These are phyloP conservation scores for Saccharomycopsis javanensis DNA, from an alignment of 805 yeast genomes.

Conservation along the genomic window DNA sequence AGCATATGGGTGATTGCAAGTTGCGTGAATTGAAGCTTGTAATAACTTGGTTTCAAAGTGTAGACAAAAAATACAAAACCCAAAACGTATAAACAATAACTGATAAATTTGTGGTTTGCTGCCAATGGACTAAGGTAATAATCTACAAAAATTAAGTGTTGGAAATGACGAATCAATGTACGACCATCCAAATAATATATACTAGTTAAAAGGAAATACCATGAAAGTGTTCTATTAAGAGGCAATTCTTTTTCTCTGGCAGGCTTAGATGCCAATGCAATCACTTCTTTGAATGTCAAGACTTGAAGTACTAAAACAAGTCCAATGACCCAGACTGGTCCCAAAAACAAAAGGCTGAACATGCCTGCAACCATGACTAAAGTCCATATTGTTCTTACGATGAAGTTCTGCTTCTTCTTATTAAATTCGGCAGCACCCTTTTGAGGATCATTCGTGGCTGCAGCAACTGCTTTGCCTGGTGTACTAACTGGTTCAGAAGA, in stretches of 20 bases:
- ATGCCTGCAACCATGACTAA: constrained; percentile 78
- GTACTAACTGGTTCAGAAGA: neutral
- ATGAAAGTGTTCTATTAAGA: constrained; percentile 71
- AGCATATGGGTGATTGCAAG: constrained; percentile 93
- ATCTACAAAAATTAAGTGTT: constrained; percentile 41
- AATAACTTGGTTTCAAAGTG: constrained; percentile 79
- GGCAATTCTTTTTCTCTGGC: constrained; percentile 77
- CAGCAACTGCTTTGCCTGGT: neutral
- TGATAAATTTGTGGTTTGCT: constrained; percentile 71
- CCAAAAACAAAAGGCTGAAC: constrained; percentile 62
- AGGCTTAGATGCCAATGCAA: constrained; percentile 70
- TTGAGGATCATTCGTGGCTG: neutral
- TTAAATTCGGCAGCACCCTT: constrained; percentile 26
- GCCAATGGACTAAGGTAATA: constrained; percentile 49
- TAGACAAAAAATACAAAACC: constrained; percentile 89
- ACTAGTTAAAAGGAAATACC: constrained; percentile 87
- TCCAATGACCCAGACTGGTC: constrained; percentile 72
- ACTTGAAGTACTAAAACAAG: constrained; percentile 68
- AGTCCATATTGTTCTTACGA: constrained; percentile 89
- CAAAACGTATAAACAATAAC: constrained; percentile 72
- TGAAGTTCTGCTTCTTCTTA: constrained; percentile 70
- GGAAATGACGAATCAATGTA: constrained; percentile 60
- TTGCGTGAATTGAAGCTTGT: constrained; percentile 89
- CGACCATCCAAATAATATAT: constrained; percentile 86
- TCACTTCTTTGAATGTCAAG: constrained; percentile 84